phyloP scores from a whole-genome alignment of 805 yeast species.

The Yamadazyma insecticola region DNA sequence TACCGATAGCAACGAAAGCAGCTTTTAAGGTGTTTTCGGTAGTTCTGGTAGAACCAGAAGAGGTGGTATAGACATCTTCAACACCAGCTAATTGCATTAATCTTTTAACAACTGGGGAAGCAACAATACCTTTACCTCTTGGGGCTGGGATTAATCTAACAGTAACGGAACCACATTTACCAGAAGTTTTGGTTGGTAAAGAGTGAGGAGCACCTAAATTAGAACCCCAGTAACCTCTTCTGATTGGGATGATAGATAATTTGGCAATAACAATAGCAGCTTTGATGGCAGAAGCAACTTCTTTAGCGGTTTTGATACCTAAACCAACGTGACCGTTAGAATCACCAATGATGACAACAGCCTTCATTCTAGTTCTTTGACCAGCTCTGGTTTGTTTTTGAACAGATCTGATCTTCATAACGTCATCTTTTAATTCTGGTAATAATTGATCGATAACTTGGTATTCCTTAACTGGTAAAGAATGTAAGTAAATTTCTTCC shows the following conservation, averaged over 20 bases:
- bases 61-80: constrained; percentile 98
- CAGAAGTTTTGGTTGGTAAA: constrained; percentile 94
- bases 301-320: constrained; percentile 99
- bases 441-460: constrained; percentile 96
- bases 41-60: constrained; percentile 99
- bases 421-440: constrained; percentile 96
- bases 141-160: constrained; percentile 99
- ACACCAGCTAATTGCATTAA: constrained; percentile 99
- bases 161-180: constrained; percentile 99
- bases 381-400: constrained; percentile 99
- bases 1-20: constrained; percentile 98
- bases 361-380: constrained; percentile 99
- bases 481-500: constrained; percentile 99
- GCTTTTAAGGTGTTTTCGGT: constrained; percentile 99
- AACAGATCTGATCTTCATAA: constrained; percentile 99
- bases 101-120: constrained; percentile 99
- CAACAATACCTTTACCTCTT: constrained; percentile 99
- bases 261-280: constrained; percentile 99
- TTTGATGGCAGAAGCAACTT: constrained; percentile 99
- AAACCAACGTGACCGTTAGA: constrained; percentile 99
- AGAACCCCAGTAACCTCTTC: constrained; percentile 99
- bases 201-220: constrained; percentile 99
- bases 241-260: constrained; percentile 97
- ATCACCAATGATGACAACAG: constrained; percentile 99
- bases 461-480: constrained; percentile 99